Conservation (phyloP, 192 early-diverging fungal species). For the Backusella liffmaniae region DNA sequence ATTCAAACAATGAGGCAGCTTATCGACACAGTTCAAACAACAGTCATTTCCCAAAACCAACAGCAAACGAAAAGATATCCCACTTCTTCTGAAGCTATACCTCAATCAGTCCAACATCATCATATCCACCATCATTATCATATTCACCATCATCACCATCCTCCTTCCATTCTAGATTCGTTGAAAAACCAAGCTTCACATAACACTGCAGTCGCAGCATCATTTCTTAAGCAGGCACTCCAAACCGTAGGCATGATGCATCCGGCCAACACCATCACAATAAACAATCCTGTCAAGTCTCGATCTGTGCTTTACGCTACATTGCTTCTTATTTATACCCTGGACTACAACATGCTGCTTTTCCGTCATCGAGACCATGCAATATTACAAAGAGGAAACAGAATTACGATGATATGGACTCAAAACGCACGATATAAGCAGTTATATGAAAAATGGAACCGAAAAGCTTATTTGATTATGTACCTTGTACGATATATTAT, state of each 20-base stretch:
- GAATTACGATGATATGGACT: background rate
- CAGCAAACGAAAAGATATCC: background rate
- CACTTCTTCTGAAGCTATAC: background rate
- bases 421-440: background rate
- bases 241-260: background rate
- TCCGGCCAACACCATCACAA: background rate
- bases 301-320: background rate
- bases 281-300: conserved; percentile 5
- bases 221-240: background rate
- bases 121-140: conserved; percentile 7
- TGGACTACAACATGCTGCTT: background rate
- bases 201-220: background rate
- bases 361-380: background rate
- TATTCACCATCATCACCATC: background rate
- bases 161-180: background rate
- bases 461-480: background rate
- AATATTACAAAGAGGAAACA: background rate
- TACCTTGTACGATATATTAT: background rate
- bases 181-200: background rate
- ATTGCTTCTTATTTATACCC: conserved; percentile 2
- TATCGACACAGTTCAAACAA: conserved; percentile 1
- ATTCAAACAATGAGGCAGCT: conserved; percentile 7
- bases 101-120: background rate
- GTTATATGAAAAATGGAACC: conserved; percentile 2
- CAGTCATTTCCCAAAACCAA: background rate